Base-by-base conservation (phyloP, 108 stramenopile genomes). In the Cyclostephanos tholiformis region DNA sequence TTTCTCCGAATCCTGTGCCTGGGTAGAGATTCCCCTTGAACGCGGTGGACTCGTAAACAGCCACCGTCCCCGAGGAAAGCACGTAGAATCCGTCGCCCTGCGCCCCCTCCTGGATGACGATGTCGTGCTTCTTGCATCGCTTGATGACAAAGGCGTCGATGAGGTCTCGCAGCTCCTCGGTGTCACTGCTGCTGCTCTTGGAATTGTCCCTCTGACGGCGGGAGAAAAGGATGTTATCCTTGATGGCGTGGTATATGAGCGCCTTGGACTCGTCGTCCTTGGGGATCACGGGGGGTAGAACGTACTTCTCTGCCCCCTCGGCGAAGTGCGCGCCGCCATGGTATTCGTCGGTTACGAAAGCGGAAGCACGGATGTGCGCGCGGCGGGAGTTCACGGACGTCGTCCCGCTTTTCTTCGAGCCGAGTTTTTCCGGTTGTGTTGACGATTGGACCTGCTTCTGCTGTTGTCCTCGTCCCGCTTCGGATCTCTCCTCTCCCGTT, bases 1-100 rank as follows among this genome's bases (percentile, higher is more conserved):
- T 89, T 78, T 95, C 94, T 26, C 94, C 94, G 74, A 95, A 94
- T 57, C 82, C 85, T 39, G 75, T 72, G 0, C 87, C 88, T 26
- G 73, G 70, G 61, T 71, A 64, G 43, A 83, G 29, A 19, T 69
- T 63, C 27, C 74, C 66, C 58, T 74, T 69, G 50, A 70, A 60
- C 25, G 60, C 74, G 32, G 74, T 66, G 22, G 41, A 27, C 27
- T 89, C 85, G 51, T 55, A 85, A 2, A 91, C 80, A 35, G 81
- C 85, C 38, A 89, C 79, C 10, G 55, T 71, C 14, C 90, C 90
- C 12, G 48, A 43, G 36, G 86, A 74, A 53, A 91, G 60, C 0
- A 89, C 90, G 62, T 86, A 91, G 59, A 91, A 91, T 58, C 84
- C 49, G 62, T 91, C 86, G 0, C 88, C 88, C 38, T 83, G 74